Conservation (phyloP, 352 stramenopile genomes). For the Globisporangium okanoganense region DNA sequence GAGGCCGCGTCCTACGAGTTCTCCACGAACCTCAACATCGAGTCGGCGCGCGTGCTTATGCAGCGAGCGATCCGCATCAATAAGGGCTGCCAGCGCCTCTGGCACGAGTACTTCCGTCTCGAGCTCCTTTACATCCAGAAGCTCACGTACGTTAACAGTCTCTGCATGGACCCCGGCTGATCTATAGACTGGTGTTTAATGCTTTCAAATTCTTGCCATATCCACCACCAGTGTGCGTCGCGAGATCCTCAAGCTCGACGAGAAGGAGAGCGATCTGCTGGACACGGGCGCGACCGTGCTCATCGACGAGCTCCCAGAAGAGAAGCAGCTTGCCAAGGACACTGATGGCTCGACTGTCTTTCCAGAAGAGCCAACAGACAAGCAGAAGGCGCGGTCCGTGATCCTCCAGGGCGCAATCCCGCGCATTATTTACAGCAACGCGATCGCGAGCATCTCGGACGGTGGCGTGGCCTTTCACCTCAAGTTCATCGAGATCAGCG, state of each 20-base stretch:
- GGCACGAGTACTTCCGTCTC: slow-evolving; percentile 89
- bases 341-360: slow-evolving; percentile 25
- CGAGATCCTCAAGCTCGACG: slow-evolving; percentile 74
- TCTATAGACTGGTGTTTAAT: no score
- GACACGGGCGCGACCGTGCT: slow-evolving; percentile 37
- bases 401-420: slow-evolving; percentile 82
- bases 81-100: slow-evolving; percentile 72
- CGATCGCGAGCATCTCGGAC: slow-evolving; percentile 49
- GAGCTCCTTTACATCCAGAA: slow-evolving; percentile 91
- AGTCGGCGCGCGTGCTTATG: slow-evolving; percentile 88
- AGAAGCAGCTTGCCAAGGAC: slow-evolving; percentile 33
- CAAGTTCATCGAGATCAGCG: slow-evolving; percentile 69
- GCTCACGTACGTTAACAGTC: slow-evolving; percentile 31
- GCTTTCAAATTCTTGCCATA: neutral
- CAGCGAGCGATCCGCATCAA: slow-evolving; percentile 92
- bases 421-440: slow-evolving; percentile 80
- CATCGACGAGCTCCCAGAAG: slow-evolving; percentile 57
- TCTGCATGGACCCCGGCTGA: no score
- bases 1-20: slow-evolving; percentile 90
- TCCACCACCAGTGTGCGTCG: slow-evolving; percentile 43
- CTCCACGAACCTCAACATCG: slow-evolving; percentile 77
- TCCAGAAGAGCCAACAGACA: slow-evolving; percentile 30
- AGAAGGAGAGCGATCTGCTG: slow-evolving; percentile 17
- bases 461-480: slow-evolving; percentile 74
- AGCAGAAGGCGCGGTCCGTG: slow-evolving; percentile 56